Percentiles rank a stretch among this genome's conserved stretches.
Conservation (phyloP, 1,284 basidiomycete species). For the Malassezia caprae region DNA sequence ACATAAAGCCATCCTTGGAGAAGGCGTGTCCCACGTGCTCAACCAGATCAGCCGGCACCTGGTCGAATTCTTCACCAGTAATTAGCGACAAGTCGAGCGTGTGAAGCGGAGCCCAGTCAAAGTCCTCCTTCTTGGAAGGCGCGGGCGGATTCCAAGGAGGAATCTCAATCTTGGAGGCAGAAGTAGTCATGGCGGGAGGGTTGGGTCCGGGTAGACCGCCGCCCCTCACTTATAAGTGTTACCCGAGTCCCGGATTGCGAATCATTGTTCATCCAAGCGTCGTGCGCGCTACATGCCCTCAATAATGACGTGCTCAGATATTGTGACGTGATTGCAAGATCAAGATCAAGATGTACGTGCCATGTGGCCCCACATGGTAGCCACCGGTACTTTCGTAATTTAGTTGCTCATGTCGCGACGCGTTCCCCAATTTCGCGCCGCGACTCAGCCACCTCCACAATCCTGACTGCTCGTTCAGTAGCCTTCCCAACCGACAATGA, state of each 20-base stretch:
- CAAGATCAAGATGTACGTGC: not conserved
- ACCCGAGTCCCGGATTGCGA: not conserved
- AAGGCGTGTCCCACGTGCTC: slow-evolving; percentile 36
- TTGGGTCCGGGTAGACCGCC: not conserved
- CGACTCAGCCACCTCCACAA: not conserved
- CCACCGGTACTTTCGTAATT: not conserved
- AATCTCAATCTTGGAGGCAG: slow-evolving; percentile 6
- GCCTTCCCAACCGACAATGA: not conserved
- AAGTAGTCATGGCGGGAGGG: not conserved
- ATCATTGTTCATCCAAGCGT: not conserved
- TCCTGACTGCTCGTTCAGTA: not conserved
- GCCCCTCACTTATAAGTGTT: not conserved
- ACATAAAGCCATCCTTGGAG: slow-evolving; percentile 39
- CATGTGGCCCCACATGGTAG: not conserved
- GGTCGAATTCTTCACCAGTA: slow-evolving; percentile 32
- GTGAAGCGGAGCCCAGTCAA: slow-evolving; percentile 44
- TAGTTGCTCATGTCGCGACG: not conserved
- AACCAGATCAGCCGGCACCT: slow-evolving; percentile 32
- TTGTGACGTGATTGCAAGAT: not conserved
- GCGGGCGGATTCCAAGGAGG: slow-evolving; percentile 36
- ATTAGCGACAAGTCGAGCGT: slow-evolving; percentile 41
- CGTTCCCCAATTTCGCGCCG: not conserved
- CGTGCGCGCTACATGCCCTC: not conserved
- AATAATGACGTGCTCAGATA: not conserved
- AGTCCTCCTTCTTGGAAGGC: slow-evolving; percentile 27